phyloP scores from a whole-genome alignment of 495 filamentous ascomycete genomes.

The Trichoderma gamsii region DNA sequence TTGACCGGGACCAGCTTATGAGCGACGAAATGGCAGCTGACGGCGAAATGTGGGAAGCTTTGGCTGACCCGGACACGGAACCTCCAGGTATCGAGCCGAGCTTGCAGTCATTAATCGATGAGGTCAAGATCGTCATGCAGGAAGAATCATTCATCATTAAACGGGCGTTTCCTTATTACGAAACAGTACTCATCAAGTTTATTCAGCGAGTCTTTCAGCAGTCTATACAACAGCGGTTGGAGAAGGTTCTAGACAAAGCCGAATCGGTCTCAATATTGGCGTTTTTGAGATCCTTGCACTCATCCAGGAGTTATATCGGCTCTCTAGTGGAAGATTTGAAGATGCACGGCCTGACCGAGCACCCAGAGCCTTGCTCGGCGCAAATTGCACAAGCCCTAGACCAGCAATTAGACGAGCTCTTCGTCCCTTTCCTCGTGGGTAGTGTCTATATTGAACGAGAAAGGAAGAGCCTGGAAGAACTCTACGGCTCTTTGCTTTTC shows the following conservation, averaged over 20 bases:
- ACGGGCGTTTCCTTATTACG: slow-evolving; percentile 90
- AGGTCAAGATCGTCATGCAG: slow-evolving; percentile 92
- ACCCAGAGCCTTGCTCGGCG: slow-evolving; percentile 83
- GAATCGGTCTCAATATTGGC: slow-evolving; percentile 83
- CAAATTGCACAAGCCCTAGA: slow-evolving; percentile 82
- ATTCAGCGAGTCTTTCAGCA: slow-evolving; percentile 95
- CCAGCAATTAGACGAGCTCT: slow-evolving; percentile 93
- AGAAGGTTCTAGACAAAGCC: slow-evolving; percentile 94
- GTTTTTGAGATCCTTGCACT: slow-evolving; percentile 85
- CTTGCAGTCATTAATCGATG: slow-evolving; percentile 83
- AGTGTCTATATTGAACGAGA: slow-evolving; percentile 95
- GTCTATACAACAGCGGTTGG: slow-evolving; percentile 89
- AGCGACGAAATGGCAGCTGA: slow-evolving; percentile 83
- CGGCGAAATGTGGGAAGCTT: slow-evolving; percentile 76
- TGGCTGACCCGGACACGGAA: slow-evolving; percentile 91
- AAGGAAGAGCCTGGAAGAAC: slow-evolving; percentile 78
- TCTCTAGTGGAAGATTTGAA: slow-evolving; percentile 87
- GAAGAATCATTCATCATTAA: slow-evolving; percentile 95
- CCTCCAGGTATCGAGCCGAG: slow-evolving; percentile 87
- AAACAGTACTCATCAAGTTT: slow-evolving; percentile 86
- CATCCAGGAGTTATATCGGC: slow-evolving; percentile 78
- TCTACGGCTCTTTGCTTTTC: slow-evolving; percentile 89
- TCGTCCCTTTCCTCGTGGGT: slow-evolving; percentile 90
- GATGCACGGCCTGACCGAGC: slow-evolving; percentile 87
- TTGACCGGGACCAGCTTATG: slow-evolving; percentile 81